Base-by-base conservation (phyloP, 495 filamentous ascomycete species). In the Oidiodendron maius region DNA sequence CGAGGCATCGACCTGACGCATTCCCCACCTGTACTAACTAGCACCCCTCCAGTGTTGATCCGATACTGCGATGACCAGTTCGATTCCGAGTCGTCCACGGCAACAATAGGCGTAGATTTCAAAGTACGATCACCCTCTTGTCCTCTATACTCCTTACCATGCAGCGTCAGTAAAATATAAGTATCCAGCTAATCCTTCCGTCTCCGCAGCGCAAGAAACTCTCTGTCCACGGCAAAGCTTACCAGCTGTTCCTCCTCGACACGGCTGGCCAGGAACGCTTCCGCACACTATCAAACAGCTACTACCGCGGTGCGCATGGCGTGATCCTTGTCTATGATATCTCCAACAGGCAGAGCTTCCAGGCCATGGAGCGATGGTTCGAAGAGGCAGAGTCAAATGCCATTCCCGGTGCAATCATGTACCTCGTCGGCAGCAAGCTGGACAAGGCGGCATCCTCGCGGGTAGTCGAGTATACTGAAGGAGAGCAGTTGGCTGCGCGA, bases 81-180 rank as follows among this genome's bases (percentile, higher is more conserved):
- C 47, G 78, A 82, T 45, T 70, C 73, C 9, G 75, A 80, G 49
- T 70, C 64, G 25, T 69, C 76, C 11, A 71, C 73, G 40, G 75
- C 78, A 18, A 82, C 78, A 1, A 80, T 82, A 51, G 78, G 78
- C 20, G 74, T 82, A 41, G 78, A 82, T 52, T 81, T 78, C 63
- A 77, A 78, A 66, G 77, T 78, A 40, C 32, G 18, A 20, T 47
- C 49, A 30, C 40, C 30, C 42, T 38, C 35, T 20, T 40, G 20
- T 26, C 21, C 26, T 35, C 39, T 16, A 2, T 16, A 21, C 25
- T 28, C 22, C 18, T 30, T 21, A 24, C 6, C 11, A 20, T 20
- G 23, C 50, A 48, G 28, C 20, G 2, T 38, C 4, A 37, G 6
- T 28, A 28, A n/a, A n/a, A n/a, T n/a, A n/a, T n/a, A n/a, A n/a